Percentiles rank a stretch among this genome's conserved stretches.
Conservation (phyloP, 1,284 basidiomycete genomes). For the Fomes fomentarius region DNA sequence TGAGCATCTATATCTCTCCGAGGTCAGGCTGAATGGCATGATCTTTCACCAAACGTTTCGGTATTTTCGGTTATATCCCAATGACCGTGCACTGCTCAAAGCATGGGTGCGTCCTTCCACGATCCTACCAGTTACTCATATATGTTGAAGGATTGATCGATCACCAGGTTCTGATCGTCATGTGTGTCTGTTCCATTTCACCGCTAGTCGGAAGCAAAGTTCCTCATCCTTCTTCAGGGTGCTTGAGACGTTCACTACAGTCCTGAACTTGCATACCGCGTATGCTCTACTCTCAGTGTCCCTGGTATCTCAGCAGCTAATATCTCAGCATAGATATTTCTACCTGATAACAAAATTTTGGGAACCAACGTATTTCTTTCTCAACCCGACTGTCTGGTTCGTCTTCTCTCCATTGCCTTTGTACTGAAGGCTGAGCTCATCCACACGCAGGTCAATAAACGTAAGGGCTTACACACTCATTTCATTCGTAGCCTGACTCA, state of each 20-base stretch:
- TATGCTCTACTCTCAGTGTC: too few relatives aligned
- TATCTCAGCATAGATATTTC: neutral
- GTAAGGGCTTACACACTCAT: neutral
- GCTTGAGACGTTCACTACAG: too few relatives aligned
- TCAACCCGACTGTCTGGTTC: neutral
- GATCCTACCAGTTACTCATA: too few relatives aligned
- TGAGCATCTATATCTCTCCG: neutral
- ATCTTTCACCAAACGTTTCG: constrained; percentile 2
- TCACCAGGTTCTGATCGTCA: neutral
- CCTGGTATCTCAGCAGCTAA: neutral
- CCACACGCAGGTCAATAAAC: neutral
- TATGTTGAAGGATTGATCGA: too few relatives aligned
- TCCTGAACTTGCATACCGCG: too few relatives aligned
- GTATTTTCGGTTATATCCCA: neutral
- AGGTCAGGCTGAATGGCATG: constrained; percentile 1
- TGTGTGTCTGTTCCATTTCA: neutral
- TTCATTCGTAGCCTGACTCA: too few relatives aligned
- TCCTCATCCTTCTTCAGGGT: neutral
- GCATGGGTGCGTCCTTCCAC: neutral
- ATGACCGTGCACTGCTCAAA: constrained; percentile 1
- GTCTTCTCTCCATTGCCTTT: neutral
- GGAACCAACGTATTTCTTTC: constrained; percentile 1
- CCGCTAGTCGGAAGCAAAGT: too few relatives aligned
- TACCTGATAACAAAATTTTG: constrained; percentile 1
- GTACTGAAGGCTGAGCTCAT: too few relatives aligned